Conservation (phyloP, 2,329 filamentous ascomycete species). For the Exophiala dermatitidis region DNA sequence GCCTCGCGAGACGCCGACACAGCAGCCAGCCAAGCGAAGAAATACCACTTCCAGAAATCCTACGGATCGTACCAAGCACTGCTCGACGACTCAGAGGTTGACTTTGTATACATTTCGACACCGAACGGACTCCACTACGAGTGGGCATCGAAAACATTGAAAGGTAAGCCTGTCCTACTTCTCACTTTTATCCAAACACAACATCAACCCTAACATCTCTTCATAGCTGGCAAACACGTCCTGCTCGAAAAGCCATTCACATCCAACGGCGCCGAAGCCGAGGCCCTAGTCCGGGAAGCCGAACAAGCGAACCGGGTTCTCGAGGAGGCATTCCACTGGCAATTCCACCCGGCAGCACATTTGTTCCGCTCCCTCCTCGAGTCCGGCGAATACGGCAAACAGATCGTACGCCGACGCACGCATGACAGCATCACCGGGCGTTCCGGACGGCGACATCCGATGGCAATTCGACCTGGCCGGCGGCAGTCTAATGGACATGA, state of each 20-base stretch:
- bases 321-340: background rate
- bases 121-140: background rate
- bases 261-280: background rate
- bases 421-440: background rate
- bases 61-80: background rate
- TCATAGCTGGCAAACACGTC: background rate
- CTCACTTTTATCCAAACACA: too few species aligned
- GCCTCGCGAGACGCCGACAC: background rate
- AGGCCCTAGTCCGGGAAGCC: background rate
- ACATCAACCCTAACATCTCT: too few species aligned
- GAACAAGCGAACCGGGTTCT: background rate
- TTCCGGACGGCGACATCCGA: constrained; percentile 6
- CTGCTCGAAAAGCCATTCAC: background rate
- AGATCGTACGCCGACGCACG: background rate
- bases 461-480: constrained; percentile 12
- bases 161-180: background rate
- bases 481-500: constrained; percentile 5
- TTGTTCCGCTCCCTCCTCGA: background rate
- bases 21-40: background rate
- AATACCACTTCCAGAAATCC: background rate
- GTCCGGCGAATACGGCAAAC: background rate
- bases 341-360: background rate
- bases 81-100: background rate
- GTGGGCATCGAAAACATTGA: background rate
- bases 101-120: background rate